Evolutionary conservation across 2,329 filamentous ascomycete species (phyloP).

Genomic region (Pyrenophora seminiperda): DNA sequence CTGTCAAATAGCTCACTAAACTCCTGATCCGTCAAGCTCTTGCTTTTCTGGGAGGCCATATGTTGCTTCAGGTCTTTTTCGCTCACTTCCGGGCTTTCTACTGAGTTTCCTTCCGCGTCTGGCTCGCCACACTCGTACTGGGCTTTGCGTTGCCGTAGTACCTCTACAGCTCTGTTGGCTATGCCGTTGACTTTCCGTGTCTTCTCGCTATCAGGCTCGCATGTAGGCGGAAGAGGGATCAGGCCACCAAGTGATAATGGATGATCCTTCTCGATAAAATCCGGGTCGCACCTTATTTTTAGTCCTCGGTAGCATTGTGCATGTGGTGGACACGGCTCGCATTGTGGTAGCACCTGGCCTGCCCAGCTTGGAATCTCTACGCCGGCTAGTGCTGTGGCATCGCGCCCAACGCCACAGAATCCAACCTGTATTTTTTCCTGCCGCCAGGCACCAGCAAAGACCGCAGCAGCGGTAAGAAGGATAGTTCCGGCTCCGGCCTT

Average conservation of each 20-base stretch:
- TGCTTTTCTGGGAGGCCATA: slow-evolving; percentile 76
- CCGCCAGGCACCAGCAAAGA: slow-evolving; percentile 82
- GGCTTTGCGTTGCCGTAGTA: slow-evolving; percentile 81
- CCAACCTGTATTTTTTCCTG: slow-evolving; percentile 97
- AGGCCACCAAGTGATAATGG: slow-evolving; percentile 81
- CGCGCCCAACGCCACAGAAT: slow-evolving; percentile 81
- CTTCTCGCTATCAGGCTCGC: slow-evolving; percentile 93
- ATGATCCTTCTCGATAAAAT: slow-evolving; percentile 84
- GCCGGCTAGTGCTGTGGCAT: slow-evolving; percentile 62
- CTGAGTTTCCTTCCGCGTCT: slow-evolving; percentile 64
- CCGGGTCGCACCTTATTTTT: slow-evolving; percentile 78
- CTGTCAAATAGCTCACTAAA: slow-evolving; percentile 87
- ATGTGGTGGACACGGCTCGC: slow-evolving; percentile 87
- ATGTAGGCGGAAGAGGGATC: slow-evolving; percentile 84
- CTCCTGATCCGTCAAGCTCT: slow-evolving; percentile 82
- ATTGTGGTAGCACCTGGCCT: slow-evolving; percentile 73
- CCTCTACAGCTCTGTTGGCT: slow-evolving; percentile 84
- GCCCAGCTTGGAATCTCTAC: slow-evolving; percentile 75
- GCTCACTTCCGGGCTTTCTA: slow-evolving; percentile 68
- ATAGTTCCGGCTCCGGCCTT: slow-evolving; percentile 74
- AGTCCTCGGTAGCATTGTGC: slow-evolving; percentile 85
- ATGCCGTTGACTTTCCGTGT: slow-evolving; percentile 84
- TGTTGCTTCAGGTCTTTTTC: slow-evolving; percentile 76
- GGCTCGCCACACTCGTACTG: slow-evolving; percentile 88
- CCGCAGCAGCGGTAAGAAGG: slow-evolving; percentile 69